A percentile compares a stretch with the other conserved stretches of the same genome.
These are phyloP conservation scores for Neurospora sp. DNA, from an alignment of 495 filamentous ascomycete genomes.

Conservation along the genomic window DNA sequence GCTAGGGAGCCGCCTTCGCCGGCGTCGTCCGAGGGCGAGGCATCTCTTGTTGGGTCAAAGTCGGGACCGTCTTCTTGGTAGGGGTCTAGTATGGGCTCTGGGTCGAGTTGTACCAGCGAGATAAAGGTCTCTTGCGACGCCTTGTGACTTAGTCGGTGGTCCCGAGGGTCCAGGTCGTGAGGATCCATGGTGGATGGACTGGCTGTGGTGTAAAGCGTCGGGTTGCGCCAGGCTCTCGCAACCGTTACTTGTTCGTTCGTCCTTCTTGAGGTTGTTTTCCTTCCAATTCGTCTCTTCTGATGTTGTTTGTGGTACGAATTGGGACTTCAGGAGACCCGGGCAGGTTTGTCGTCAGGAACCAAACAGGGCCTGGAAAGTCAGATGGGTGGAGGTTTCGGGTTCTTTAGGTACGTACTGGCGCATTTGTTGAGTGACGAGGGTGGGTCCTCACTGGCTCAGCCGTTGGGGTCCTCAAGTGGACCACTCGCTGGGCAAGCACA, in stretches of 20 bases:
- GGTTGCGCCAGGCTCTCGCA: neutral
- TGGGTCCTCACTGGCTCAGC: neutral
- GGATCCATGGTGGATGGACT: constrained; percentile 19
- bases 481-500: neutral
- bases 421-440: neutral
- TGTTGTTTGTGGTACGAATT: neutral
- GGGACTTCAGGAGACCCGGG: neutral
- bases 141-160: constrained; percentile 4
- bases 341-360: neutral
- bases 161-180: constrained; percentile 12
- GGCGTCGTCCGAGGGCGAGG: neutral
- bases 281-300: neutral
- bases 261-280: too few species aligned
- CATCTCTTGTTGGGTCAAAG: constrained; percentile 23
- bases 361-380: neutral
- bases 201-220: neutral
- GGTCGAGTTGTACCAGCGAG: constrained; percentile 70
- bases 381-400: neutral
- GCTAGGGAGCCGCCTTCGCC: constrained; percentile 8
- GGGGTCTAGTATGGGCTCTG: constrained; percentile 47
- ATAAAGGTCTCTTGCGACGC: constrained; percentile 45
- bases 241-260: neutral
- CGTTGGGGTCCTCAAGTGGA: neutral
- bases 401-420: neutral
- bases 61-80: constrained; percentile 48